Evolutionary conservation across 2,329 filamentous ascomycete genomes (phyloP), one percentile per base, ranked within the genome.

Genomic region (Aureobasidium sp.): DNA sequence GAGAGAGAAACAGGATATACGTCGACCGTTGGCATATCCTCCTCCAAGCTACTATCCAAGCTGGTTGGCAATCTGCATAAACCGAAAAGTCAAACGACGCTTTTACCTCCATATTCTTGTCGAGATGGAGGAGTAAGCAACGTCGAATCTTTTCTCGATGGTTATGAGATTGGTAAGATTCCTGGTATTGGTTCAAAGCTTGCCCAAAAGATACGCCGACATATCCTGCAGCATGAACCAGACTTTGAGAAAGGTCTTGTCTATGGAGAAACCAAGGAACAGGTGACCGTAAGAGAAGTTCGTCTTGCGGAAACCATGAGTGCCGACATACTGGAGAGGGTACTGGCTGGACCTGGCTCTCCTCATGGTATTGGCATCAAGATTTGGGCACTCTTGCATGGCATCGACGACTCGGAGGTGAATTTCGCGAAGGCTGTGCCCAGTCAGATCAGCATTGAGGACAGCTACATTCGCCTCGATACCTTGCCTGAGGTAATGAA

Each of bases 381-480:
- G 67, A 77, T 91, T 3, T 97, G 91, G 91, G 79, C 78, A 19
- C 78, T 96, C 7, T 76, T 97, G 2, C 87, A 97, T 71, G 93
- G 92, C 6, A 79, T 91, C 31, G 93, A 97, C 71, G 76, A 85
- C 58, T 80, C 82, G 0, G 85, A 90, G 63, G 91, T 97, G 19
- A 85, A 85, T 54, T 80, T 85, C 65, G 88, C 85, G 1, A 84
- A 83, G 67, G 82, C 85, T 48, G 75, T 95, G 1, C 93, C 93
- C 0, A 85, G 85, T 1, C 92, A 97, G 73, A 95, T 97, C 71
- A 94, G 90, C 72, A 94, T 97, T 65, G 93, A 97, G 71, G 92
- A 97, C 74, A 94, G 91, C 17, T 97, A 96, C 72, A 81, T 84
- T 27, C 84, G 85, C 0, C 77, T 96, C 1, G 83, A 88, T 66